Evolutionary conservation across 768 basidiomycete species (phyloP), one percentile per base, ranked within the genome.

Genomic region (Boletus rubropictus): DNA sequence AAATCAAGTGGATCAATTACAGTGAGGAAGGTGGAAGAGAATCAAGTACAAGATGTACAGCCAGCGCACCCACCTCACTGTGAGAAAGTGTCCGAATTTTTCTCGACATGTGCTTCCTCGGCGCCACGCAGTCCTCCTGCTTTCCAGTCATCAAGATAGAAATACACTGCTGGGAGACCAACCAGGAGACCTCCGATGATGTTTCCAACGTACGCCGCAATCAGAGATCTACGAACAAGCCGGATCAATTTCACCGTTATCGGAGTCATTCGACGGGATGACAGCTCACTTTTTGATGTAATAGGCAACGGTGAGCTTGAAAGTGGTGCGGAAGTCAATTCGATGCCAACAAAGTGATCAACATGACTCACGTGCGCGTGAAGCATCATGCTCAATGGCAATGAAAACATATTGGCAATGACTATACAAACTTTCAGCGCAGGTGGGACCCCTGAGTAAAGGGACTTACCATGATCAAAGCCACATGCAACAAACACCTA

Each of bases 381-480:
- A 56, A 86, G 80, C 75, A 86, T 80, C 28, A 87, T 85, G 8
- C 82, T 74, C 31, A 86, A 61, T 0, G 83, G 82, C 7, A 87
- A 66, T 4, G 79, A 84, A 61, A 81, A 86, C 85, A 87, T 86
- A 59, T 87, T 87, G 17, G 85, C 85, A 22, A 84, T 67, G 9
- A 84, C 82, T 83, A 38, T 14, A 37, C 29, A 27, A 25, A 42
- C 27, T 15, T 40, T 44, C 36, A 50, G 28, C 40, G 8, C n/a
- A 7, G 5, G 7, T 20, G 11, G 7, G 29, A 36, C 36, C 22
- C 12, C 17, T 24, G 17, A 24, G n/a, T 8, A 33, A 41, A 27
- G 3, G 2, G 18, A 46, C 72, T 46, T 60, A 79, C 84, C 81
- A 69, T 87, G 85, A 55, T 87, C 85, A 53, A 73, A 85, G 11